phyloP scores from a whole-genome alignment of 2,329 filamentous ascomycete species.

The Exophiala sideris region DNA sequence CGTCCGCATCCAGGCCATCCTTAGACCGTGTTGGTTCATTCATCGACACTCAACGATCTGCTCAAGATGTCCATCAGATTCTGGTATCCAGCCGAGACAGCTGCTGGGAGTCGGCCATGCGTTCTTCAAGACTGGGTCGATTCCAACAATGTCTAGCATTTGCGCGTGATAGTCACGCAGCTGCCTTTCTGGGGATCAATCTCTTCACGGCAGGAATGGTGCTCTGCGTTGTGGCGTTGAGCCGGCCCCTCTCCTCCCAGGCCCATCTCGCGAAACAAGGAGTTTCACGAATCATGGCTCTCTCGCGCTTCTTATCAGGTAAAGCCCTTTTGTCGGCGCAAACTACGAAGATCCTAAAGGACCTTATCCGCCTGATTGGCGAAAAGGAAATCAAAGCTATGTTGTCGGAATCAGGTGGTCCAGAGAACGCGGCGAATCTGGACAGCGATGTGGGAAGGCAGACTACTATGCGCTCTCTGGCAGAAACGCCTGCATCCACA shows the following conservation, averaged over 20 bases:
- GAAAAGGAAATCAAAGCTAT: slow-evolving; percentile 25
- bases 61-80: slow-evolving; percentile 12
- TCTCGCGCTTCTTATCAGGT: slow-evolving; percentile 38
- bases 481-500: background rate
- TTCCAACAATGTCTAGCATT: slow-evolving; percentile 12
- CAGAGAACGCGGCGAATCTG: background rate
- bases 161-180: slow-evolving; percentile 43
- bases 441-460: background rate
- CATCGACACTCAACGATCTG: slow-evolving; percentile 22
- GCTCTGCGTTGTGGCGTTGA: slow-evolving; percentile 42
- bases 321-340: slow-evolving; percentile 38
- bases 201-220: slow-evolving; percentile 46
- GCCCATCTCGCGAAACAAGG: slow-evolving; percentile 43
- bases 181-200: slow-evolving; percentile 46
- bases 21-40: slow-evolving; percentile 31
- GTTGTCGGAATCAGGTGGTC: slow-evolving; percentile 14
- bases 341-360: slow-evolving; percentile 27
- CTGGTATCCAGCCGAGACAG: slow-evolving; percentile 13
- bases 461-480: background rate
- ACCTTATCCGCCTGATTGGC: slow-evolving; percentile 20
- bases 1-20: slow-evolving; percentile 32
- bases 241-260: slow-evolving; percentile 41
- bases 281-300: slow-evolving; percentile 41
- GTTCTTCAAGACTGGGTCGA: slow-evolving; percentile 16
- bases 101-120: slow-evolving; percentile 20